phyloP scores from a whole-genome alignment of 2,329 filamentous ascomycete species.

The Sporothrix sp. region DNA sequence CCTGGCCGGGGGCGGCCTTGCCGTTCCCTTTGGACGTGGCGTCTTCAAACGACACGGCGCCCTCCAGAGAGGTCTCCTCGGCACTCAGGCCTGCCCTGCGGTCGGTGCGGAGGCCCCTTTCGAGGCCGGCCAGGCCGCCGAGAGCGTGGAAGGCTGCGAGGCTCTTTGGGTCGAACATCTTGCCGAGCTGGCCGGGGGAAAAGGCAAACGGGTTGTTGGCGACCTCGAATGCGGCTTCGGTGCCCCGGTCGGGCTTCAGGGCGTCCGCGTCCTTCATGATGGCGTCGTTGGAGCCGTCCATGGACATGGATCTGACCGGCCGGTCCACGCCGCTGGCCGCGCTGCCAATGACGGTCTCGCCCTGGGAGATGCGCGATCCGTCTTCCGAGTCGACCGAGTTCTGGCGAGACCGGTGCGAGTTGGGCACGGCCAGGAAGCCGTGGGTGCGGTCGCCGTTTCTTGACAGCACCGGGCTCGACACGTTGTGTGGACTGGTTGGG shows the following conservation, averaged over 20 bases:
- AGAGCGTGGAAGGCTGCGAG: conserved; percentile 70
- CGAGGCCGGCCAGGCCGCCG: conserved; percentile 67
- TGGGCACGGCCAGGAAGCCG: conserved; percentile 57
- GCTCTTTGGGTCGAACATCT: conserved; percentile 84
- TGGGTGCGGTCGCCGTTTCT: conserved; percentile 36
- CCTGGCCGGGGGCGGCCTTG: conserved; percentile 21
- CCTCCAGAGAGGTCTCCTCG: conserved; percentile 61
- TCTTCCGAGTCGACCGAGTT: conserved; percentile 62
- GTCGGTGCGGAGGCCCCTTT: conserved; percentile 67
- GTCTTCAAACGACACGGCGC: conserved; percentile 61
- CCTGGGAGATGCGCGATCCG: conserved; percentile 48
- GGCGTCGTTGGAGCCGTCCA: conserved; percentile 33
- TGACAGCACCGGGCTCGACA: conserved; percentile 48
- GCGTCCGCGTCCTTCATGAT: conserved; percentile 59
- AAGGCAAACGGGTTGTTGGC: conserved; percentile 79
- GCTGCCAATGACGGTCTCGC: conserved; percentile 50
- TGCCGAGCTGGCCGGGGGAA: conserved; percentile 79
- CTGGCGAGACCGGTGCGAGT: conserved; percentile 50
- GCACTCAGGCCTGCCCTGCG: conserved; percentile 62
- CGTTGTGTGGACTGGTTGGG: conserved; percentile 63
- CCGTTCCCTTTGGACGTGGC: conserved; percentile 35
- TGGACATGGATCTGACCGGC: conserved; percentile 25
- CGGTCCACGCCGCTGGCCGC: conserved; percentile 36
- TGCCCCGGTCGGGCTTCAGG: conserved; percentile 64
- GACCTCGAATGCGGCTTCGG: conserved; percentile 65